A percentile compares a stretch with the other conserved stretches of the same genome.
phyloP scores from a whole-genome alignment of 495 filamentous ascomycete genomes.

The Lasiosphaeriaceae sp. region DNA sequence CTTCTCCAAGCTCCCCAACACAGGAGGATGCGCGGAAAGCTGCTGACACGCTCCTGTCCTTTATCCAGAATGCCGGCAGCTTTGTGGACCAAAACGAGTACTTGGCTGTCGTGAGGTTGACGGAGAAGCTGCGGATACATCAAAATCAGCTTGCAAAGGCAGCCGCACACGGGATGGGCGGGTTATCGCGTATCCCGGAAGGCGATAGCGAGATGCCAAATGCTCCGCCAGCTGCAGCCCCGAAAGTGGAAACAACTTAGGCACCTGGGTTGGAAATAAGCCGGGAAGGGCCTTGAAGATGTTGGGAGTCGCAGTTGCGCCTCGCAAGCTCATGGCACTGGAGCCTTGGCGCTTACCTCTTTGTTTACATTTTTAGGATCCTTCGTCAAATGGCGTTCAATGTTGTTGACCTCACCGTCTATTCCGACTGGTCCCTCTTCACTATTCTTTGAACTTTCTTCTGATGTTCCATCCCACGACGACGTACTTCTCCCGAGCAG shows the following conservation, averaged over 20 bases:
- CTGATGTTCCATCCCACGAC: too few relatives aligned
- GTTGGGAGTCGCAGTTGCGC: too few relatives aligned
- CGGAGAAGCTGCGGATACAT: slow-evolving; percentile 78
- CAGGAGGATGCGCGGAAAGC: slow-evolving; percentile 87
- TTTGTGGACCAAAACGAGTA: slow-evolving; percentile 80
- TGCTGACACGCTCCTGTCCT: slow-evolving; percentile 79
- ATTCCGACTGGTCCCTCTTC: too few relatives aligned
- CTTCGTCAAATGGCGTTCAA: too few relatives aligned
- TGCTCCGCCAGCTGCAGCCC: slow-evolving; percentile 13
- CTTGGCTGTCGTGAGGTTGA: slow-evolving; percentile 74
- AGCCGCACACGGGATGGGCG: slow-evolving; percentile 52
- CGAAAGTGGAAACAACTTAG: slow-evolving; percentile 20
- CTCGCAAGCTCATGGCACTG: too few relatives aligned
- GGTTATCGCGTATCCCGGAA: slow-evolving; percentile 64
- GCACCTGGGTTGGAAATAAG: slow-evolving; percentile 7
- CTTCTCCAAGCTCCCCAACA: slow-evolving; percentile 63
- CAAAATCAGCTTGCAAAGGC: slow-evolving; percentile 53
- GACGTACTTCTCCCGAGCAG: too few relatives aligned
- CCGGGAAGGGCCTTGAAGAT: not conserved
- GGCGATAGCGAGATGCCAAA: slow-evolving; percentile 51
- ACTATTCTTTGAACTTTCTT: too few relatives aligned
- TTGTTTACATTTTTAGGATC: too few relatives aligned
- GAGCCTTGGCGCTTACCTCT: too few relatives aligned
- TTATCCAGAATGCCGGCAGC: slow-evolving; percentile 68
- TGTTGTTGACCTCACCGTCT: too few relatives aligned